phyloP scores from a whole-genome alignment of 2,329 filamentous ascomycete species.

The Colletotrichum filicis region DNA sequence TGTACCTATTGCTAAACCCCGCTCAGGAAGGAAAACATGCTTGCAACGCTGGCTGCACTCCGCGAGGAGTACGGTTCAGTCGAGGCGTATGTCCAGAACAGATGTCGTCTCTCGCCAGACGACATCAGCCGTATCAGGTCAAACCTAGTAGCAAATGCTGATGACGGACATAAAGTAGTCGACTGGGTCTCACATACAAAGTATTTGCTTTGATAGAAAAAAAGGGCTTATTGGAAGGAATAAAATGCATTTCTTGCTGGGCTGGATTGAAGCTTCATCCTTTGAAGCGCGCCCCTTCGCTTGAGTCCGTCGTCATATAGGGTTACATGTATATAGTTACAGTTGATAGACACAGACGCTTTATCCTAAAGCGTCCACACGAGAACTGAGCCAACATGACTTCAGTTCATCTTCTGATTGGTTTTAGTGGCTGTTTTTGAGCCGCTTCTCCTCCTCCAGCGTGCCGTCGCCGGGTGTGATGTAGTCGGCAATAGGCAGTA shows the following conservation, averaged over 20 bases:
- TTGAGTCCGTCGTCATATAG: conserved; percentile 27
- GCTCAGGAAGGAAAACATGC: conserved; percentile 58
- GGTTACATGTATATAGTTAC: conserved; percentile 22
- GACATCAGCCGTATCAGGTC: conserved; percentile 64
- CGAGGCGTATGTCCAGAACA: conserved; percentile 69
- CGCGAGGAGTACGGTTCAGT: conserved; percentile 69
- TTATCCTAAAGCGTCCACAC: conserved; percentile 4
- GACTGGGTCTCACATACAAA: conserved; percentile 28
- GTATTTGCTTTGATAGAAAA: conserved; percentile 1
- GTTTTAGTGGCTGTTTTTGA: background rate
- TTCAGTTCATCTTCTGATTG: conserved; percentile 2
- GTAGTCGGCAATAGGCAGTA: background rate
- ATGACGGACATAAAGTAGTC: conserved; percentile 7
- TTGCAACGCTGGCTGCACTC: conserved; percentile 64
- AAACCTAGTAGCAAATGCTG: conserved; percentile 56
- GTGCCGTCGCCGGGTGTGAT: background rate
- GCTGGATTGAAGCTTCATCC: background rate
- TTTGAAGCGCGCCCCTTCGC: background rate
- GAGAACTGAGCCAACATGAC: background rate
- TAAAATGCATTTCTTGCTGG: background rate
- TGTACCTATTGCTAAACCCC: background rate
- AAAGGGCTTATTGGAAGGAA: background rate
- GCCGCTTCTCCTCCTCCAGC: background rate
- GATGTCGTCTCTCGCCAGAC: conserved; percentile 66
- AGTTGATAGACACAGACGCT: conserved; percentile 17